These are phyloP conservation scores for Penicillium nordicum DNA, from an alignment of 2,329 filamentous ascomycete species.

Conservation along the genomic window DNA sequence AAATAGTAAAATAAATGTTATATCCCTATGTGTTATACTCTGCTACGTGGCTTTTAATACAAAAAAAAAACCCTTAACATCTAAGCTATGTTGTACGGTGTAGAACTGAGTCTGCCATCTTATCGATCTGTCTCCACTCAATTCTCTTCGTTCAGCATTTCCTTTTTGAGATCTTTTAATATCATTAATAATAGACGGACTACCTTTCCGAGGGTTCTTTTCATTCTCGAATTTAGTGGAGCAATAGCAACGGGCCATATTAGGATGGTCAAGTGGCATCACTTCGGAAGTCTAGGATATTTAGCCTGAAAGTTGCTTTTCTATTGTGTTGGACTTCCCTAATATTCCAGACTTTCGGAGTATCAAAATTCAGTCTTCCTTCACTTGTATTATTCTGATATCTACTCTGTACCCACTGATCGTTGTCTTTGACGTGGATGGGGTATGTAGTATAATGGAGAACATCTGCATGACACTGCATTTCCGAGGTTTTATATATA, in stretches of 20 bases:
- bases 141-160: neutral
- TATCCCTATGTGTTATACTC: neutral
- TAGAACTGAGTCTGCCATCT: constrained; percentile 13
- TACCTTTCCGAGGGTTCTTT: neutral
- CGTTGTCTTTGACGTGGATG: neutral
- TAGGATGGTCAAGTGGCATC: neutral
- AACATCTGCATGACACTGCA: neutral
- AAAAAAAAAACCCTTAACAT: neutral
- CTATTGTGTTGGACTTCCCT: neutral
- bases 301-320: neutral
- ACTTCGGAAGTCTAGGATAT: neutral
- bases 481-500: neutral
- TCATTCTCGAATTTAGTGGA: neutral
- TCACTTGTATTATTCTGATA: neutral
- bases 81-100: constrained; percentile 8
- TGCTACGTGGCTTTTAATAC: neutral
- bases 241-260: neutral
- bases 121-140: constrained; percentile 8
- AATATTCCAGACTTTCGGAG: neutral
- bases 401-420: neutral
- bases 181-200: neutral
- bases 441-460: neutral
- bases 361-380: neutral
- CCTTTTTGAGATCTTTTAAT: neutral
- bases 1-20: neutral